A percentile compares a stretch with the other conserved stretches of the same genome.
Evolutionary conservation across 352 stramenopile genomes (phyloP).

Genomic region (Thalassiosira exigua): DNA sequence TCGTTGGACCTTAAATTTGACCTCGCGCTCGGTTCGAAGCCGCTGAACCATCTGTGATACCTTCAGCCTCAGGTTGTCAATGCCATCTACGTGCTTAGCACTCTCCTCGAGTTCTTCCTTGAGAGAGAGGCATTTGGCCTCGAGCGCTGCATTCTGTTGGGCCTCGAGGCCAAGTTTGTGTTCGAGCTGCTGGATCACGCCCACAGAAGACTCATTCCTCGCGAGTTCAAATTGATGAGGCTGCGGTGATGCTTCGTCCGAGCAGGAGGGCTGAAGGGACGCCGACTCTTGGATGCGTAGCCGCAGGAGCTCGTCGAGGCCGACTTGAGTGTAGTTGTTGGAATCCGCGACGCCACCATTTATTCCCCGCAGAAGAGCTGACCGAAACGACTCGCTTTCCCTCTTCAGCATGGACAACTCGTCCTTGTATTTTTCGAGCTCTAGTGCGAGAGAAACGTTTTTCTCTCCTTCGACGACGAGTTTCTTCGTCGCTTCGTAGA

Average conservation of each 20-base stretch:
- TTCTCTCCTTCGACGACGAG: conserved; percentile 50
- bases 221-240: conserved; percentile 11
- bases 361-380: conserved; percentile 43
- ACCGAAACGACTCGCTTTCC: conserved; percentile 34
- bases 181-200: conserved; percentile 44
- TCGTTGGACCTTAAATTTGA: conserved; percentile 84
- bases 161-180: conserved; percentile 37
- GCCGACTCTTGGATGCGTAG: conserved; percentile 48
- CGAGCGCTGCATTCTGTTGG: conserved; percentile 32
- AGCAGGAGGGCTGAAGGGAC: conserved; percentile 7
- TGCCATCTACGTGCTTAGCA: conserved; percentile 23
- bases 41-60: conserved; percentile 86
- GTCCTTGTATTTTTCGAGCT: conserved; percentile 54
- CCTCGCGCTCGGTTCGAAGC: conserved; percentile 89
- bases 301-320: conserved; percentile 43
- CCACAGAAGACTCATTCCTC: conserved; percentile 40
- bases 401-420: conserved; percentile 23
- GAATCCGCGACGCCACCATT: conserved; percentile 45
- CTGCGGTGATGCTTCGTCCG: conserved; percentile 6
- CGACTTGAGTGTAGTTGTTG: conserved; percentile 49
- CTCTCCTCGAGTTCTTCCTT: conserved; percentile 32
- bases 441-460: conserved; percentile 38
- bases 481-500: conserved; percentile 33
- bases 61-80: conserved; percentile 56
- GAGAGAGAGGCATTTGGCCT: conserved; percentile 36